phyloP scores from a whole-genome alignment of 164 flowering plant genomes.

The Nelumbo lutea region DNA sequence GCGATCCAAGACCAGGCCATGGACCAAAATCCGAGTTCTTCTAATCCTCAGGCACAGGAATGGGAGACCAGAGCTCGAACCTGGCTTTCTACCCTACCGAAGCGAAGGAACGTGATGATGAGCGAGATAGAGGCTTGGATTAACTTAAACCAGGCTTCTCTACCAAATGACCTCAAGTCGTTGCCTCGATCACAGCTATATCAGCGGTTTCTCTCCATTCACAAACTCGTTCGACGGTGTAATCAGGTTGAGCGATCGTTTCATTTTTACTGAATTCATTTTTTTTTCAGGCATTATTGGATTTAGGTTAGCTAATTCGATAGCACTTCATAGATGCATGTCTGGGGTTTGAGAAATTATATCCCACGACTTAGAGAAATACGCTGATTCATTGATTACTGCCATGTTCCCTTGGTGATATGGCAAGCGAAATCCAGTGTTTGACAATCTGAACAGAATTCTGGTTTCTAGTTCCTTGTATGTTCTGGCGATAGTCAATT shows the following conservation, averaged over 20 bases:
- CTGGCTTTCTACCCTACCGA: constrained; percentile 54
- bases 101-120: constrained; percentile 30
- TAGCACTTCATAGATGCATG: background rate
- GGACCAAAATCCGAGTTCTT: background rate
- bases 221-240: constrained; percentile 17
- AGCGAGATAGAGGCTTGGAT: constrained; percentile 62
- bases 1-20: constrained; percentile 1
- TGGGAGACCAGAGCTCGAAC: constrained; percentile 49
- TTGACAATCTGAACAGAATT: background rate
- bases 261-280: background rate
- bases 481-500: background rate
- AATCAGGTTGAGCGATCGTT: constrained; percentile 15
- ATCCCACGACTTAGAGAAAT: background rate
- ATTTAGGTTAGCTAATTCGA: background rate
- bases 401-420: background rate
- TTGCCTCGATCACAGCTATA: constrained; percentile 40
- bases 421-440: background rate
- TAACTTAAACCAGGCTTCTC: constrained; percentile 26
- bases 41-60: constrained; percentile 19
- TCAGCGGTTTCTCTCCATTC: constrained; percentile 31
- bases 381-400: background rate
- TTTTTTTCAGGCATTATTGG: no score
- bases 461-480: no score
- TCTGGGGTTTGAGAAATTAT: background rate
- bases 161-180: constrained; percentile 38